Conservation (phyloP, 768 basidiomycete species). For the Suillus alpinus region DNA sequence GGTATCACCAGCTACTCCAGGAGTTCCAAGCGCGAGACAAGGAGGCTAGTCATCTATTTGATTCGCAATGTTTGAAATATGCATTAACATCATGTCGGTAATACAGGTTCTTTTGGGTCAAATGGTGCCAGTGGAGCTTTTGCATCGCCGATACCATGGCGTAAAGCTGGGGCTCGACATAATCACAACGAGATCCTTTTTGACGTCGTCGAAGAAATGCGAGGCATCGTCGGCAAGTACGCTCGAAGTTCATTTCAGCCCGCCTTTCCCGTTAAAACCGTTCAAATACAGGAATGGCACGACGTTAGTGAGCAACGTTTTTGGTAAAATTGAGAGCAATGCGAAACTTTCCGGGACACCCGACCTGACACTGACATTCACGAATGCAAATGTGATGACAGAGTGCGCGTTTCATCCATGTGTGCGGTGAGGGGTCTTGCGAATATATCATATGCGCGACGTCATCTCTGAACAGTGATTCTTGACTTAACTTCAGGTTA, state of each 20-base stretch:
- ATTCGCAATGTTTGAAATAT: not conserved
- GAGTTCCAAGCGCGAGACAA: slow-evolving; percentile 23
- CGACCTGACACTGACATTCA: slow-evolving; percentile 77
- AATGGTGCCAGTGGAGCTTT: slow-evolving; percentile 50
- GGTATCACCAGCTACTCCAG: slow-evolving; percentile 23
- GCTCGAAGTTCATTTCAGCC: slow-evolving; percentile 6
- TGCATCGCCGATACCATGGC: slow-evolving; percentile 91
- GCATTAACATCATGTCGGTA: not conserved
- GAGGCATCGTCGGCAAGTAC: slow-evolving; percentile 39
- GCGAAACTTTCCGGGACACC: slow-evolving; percentile 82
- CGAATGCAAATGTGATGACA: slow-evolving; percentile 66
- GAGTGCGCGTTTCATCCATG: slow-evolving; percentile 93
- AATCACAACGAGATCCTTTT: slow-evolving; percentile 92
- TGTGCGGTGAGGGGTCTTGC: slow-evolving; percentile 59
- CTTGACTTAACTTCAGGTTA: slow-evolving; percentile 43
- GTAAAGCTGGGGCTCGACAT: slow-evolving; percentile 79
- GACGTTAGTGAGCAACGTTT: slow-evolving; percentile 62
- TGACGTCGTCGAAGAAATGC: slow-evolving; percentile 81
- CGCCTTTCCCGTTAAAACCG: not conserved
- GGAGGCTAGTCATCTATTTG: slow-evolving; percentile 18
- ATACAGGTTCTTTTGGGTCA: slow-evolving; percentile 33
- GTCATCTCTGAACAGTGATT: slow-evolving; percentile 9
- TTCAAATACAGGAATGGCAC: slow-evolving; percentile 56
- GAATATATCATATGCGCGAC: not conserved
- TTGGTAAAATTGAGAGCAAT: slow-evolving; percentile 78